phyloP scores from a whole-genome alignment of 371 early-diverging fungal species.

The Mucor piriformis region DNA sequence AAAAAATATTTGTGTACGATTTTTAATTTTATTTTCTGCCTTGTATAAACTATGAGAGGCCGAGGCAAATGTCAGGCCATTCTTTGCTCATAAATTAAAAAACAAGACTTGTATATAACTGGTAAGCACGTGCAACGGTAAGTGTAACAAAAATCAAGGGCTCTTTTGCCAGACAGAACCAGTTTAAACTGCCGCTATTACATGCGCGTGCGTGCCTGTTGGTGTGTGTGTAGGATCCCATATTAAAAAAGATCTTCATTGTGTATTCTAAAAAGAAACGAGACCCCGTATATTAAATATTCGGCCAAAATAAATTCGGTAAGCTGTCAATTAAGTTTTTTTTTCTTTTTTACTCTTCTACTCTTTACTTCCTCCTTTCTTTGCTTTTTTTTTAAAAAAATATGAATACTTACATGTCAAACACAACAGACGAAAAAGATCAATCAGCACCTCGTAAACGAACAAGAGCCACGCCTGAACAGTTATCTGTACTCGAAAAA shows the following conservation, averaged over 20 bases:
- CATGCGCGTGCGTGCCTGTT: background rate
- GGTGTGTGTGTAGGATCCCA: background rate
- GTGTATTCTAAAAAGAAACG: background rate
- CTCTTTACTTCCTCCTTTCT: constrained; percentile 1
- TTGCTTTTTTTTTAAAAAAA: background rate
- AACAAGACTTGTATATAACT: constrained; percentile 14
- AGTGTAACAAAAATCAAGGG: constrained; percentile 22
- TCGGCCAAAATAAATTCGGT: constrained; percentile 18
- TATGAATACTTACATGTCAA: background rate
- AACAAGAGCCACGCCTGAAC: constrained; percentile 68
- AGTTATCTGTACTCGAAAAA: constrained; percentile 68
- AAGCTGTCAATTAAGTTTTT: constrained; percentile 26
- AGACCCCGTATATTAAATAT: background rate
- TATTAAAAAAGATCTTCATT: background rate
- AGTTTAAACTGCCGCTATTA: background rate
- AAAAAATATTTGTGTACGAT: background rate
- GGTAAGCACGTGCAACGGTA: constrained; percentile 17
- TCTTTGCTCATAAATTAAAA: constrained; percentile 1
- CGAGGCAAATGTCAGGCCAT: constrained; percentile 24
- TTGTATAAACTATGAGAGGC: constrained; percentile 12
- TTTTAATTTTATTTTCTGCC: constrained; percentile 1
- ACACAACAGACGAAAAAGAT: background rate
- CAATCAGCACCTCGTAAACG: constrained; percentile 47
- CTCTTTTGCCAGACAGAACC: background rate
- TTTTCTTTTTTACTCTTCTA: constrained; percentile 1